These are phyloP conservation scores for Malus sieversii DNA, from an alignment of 306 rosid species.

Conservation along the genomic window DNA sequence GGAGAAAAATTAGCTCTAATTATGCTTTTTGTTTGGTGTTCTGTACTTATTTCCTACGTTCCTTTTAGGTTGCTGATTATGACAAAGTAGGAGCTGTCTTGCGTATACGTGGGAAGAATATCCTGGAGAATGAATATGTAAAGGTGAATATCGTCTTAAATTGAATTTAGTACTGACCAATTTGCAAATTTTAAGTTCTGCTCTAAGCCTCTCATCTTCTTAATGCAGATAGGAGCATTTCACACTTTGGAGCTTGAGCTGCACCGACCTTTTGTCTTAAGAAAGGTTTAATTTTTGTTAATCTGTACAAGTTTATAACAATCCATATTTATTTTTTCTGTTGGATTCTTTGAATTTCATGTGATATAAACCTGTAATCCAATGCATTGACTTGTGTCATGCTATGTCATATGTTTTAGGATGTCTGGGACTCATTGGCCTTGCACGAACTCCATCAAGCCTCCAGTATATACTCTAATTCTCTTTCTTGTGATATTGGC, in stretches of 20 bases:
- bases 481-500: not conserved
- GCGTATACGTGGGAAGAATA: conserved; percentile 86
- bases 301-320: not conserved
- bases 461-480: conserved; percentile 46
- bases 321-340: not conserved
- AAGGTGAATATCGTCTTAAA: conserved; percentile 45
- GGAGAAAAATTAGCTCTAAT: not conserved
- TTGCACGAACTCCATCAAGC: conserved; percentile 81
- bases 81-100: conserved; percentile 74
- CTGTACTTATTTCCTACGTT: not conserved
- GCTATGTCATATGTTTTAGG: conserved; percentile 35
- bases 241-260: conserved; percentile 94
- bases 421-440: conserved; percentile 82
- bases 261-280: conserved; percentile 87
- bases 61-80: conserved; percentile 71
- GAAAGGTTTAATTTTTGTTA: conserved; percentile 47
- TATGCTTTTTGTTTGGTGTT: not conserved
- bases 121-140: conserved; percentile 76
- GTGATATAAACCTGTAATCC: not conserved
- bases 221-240: conserved; percentile 76
- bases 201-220: conserved; percentile 15
- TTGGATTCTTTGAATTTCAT: not conserved
- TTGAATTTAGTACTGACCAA: not conserved
- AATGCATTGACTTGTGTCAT: not conserved
- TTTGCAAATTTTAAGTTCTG: not conserved